Conservation (phyloP, 306 rosid species). For the Urtica urens region DNA sequence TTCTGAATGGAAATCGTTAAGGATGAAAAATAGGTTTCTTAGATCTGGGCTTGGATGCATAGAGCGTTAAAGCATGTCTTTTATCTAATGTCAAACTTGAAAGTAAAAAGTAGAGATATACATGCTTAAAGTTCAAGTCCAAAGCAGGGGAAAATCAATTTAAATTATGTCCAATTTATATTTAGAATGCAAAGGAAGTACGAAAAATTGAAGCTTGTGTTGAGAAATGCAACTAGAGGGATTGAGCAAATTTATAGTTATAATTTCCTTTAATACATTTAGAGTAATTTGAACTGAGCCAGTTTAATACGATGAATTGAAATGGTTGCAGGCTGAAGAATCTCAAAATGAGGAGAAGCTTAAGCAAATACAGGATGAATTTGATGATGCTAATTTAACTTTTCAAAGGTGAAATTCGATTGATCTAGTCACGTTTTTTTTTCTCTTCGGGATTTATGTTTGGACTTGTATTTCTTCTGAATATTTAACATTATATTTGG, state of each 20-base stretch:
- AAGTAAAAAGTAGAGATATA: background rate
- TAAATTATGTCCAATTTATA: too few relatives aligned
- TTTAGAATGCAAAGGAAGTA: too few relatives aligned
- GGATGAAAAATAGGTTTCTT: too few relatives aligned
- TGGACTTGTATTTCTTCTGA: too few relatives aligned
- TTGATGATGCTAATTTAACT: constrained; percentile 32
- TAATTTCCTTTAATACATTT: too few relatives aligned
- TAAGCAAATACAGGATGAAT: constrained; percentile 41
- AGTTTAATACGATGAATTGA: constrained; percentile 2
- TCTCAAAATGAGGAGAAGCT: constrained; percentile 54
- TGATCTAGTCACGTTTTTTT: background rate
- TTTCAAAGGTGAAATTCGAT: constrained; percentile 31
- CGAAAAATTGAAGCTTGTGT: too few relatives aligned
- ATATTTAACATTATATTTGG: too few relatives aligned
- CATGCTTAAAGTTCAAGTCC: background rate
- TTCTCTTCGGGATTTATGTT: background rate
- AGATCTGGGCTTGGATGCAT: too few relatives aligned
- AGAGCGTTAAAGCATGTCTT: too few relatives aligned
- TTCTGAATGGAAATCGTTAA: too few relatives aligned
- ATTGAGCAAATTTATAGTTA: too few relatives aligned
- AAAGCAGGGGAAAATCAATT: background rate
- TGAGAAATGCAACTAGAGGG: too few relatives aligned
- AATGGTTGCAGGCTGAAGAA: constrained; percentile 59
- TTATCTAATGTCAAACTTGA: background rate
- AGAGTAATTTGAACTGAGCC: background rate